Evolutionary conservation across 106 monocot genomes (phyloP), one percentile per base, ranked within the genome.

Genomic region (Dendrobium chrysotoxum): DNA sequence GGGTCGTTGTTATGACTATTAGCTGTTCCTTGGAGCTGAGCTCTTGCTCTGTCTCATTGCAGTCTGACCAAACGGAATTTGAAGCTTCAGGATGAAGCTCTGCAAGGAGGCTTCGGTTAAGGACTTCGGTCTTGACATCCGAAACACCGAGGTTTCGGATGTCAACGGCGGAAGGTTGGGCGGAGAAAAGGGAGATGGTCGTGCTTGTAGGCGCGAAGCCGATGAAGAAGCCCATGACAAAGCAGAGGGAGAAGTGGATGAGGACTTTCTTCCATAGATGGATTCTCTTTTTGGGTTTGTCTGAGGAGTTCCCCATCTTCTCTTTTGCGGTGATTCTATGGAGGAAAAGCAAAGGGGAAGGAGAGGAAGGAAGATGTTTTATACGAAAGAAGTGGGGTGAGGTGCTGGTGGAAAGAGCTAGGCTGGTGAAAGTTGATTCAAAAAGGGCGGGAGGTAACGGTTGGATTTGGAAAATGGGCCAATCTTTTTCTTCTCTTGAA

Each of bases 221-320:
- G 53, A 87, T 82, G 90, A 96, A 92, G 87, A 93, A 94, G n/a
- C 93, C 96, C 87, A 86, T 88, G 76, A 87, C 81, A 82, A 96
- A 96, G 85, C 93, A 96, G 35, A 96, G 86, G 30, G 92, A 86
- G 87, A 96, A 90, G 81, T 93, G 96, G 80, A 96, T 35, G 58
- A 92, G 57, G 17, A 93, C 90, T 79, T 88, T 93, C 89, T 90
- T 92, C 96, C 96, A 93, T 17, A 88, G 78, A n/a, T 89, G 87
- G 38, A 85, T 74, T 61, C 77, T 85, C 88, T 85, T 93, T 87
- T 90, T 96, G 18, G 91, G 84, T 77, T 87, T 46, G 65, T 93
- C 91, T 13, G 79, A 21, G 38, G 85, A 80, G 64, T n/a, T 76
- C 28, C 86, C 82, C 93, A 91, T 93, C 3, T 39, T 31, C 30